Evolutionary conservation across 495 filamentous ascomycete species (phyloP).

Genomic region (Lasiosphaeris hirsuta): DNA sequence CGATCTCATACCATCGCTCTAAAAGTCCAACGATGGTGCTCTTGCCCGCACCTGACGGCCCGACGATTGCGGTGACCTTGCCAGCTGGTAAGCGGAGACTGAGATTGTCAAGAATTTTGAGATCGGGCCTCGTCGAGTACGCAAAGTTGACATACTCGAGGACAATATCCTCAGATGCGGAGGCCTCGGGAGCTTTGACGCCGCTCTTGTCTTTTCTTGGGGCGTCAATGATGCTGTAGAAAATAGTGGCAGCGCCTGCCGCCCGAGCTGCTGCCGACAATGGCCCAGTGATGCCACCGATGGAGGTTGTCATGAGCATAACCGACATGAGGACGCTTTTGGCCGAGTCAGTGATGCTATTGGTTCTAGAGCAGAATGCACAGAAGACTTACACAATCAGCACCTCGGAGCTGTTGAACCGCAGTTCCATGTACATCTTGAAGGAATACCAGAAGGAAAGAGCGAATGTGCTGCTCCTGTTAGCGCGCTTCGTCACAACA

Average conservation of each 20-base stretch:
- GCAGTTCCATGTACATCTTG: constrained; percentile 28
- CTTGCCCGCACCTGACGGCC: constrained; percentile 70
- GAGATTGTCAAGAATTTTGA: constrained; percentile 54
- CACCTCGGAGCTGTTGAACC: constrained; percentile 31
- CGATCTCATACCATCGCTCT: constrained; percentile 60
- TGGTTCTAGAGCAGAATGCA: neutral
- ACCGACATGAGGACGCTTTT: constrained; percentile 53
- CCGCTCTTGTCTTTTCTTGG: constrained; percentile 45
- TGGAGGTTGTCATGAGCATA: constrained; percentile 52
- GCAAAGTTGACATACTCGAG: constrained; percentile 59
- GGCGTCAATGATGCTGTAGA: constrained; percentile 56
- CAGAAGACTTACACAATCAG: constrained; percentile 47
- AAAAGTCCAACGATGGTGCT: constrained; percentile 64
- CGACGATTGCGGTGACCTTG: constrained; percentile 80
- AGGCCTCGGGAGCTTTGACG: constrained; percentile 43
- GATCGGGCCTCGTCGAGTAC: constrained; percentile 61
- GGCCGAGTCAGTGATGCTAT: neutral
- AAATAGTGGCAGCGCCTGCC: constrained; percentile 50
- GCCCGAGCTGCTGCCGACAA: constrained; percentile 49
- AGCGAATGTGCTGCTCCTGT: constrained; percentile 38
- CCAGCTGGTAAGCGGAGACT: constrained; percentile 63
- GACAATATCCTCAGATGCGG: constrained; percentile 53
- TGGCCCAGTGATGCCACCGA: constrained; percentile 50
- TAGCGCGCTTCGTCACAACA: neutral
- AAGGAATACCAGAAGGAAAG: constrained; percentile 45